phyloP scores from a whole-genome alignment of 1,139 yeast species.

The Taphrina betulina region DNA sequence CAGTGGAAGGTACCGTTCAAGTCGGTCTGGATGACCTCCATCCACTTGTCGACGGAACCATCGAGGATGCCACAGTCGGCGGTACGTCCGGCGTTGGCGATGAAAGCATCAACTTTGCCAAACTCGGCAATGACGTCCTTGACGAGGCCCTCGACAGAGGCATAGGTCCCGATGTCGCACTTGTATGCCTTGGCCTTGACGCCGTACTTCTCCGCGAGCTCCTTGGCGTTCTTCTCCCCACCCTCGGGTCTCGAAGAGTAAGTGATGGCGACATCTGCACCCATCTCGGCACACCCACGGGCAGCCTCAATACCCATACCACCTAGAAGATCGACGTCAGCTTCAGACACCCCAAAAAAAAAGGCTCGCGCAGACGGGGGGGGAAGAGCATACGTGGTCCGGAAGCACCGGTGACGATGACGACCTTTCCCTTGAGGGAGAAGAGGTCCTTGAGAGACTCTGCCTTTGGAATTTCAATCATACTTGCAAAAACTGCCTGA shows the following conservation, averaged over 20 bases:
- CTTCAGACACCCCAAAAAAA: background rate
- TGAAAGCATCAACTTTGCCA: slow-evolving; percentile 75
- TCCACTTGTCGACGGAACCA: slow-evolving; percentile 60
- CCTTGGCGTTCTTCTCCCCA: slow-evolving; percentile 59
- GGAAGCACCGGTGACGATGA: slow-evolving; percentile 85
- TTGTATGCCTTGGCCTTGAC: slow-evolving; percentile 70
- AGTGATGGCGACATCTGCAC: slow-evolving; percentile 78
- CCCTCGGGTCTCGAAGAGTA: slow-evolving; percentile 57
- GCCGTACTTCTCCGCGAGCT: slow-evolving; percentile 59
- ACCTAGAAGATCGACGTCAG: slow-evolving; percentile 1
- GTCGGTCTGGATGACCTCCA: slow-evolving; percentile 66
- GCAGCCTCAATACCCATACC: slow-evolving; percentile 77
- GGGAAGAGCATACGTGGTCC: slow-evolving; percentile 42
- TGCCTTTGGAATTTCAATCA: slow-evolving; percentile 16
- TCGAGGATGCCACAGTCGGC: slow-evolving; percentile 68
- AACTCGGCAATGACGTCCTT: slow-evolving; percentile 65
- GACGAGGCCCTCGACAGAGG: slow-evolving; percentile 53
- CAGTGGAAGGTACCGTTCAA: slow-evolving; percentile 75
- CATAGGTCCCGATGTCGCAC: slow-evolving; percentile 62
- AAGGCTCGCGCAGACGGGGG: background rate
- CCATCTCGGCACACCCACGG: slow-evolving; percentile 83
- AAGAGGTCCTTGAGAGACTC: slow-evolving; percentile 41
- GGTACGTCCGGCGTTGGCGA: slow-evolving; percentile 88
- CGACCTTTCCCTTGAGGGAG: slow-evolving; percentile 72
- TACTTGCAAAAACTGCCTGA: too few species aligned